These are phyloP conservation scores for Exserohilum turcica DNA, from an alignment of 2,329 filamentous ascomycete species.

Conservation along the genomic window DNA sequence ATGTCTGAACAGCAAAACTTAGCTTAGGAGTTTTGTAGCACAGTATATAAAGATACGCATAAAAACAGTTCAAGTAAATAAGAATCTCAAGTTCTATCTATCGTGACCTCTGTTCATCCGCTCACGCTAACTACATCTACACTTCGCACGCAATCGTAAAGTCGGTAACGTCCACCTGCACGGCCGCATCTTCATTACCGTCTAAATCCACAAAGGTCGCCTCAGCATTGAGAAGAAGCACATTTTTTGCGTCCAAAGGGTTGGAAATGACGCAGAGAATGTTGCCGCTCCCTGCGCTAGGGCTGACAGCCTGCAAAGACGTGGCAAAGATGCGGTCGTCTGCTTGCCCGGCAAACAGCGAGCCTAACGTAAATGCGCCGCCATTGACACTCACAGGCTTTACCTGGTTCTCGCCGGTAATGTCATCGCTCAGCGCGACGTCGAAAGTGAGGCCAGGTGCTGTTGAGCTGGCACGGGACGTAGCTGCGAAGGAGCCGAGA, in stretches of 20 bases:
- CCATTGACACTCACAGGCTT: neutral
- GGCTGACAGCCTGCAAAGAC: neutral
- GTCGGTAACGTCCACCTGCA: neutral
- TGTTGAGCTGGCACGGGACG: too few relatives aligned
- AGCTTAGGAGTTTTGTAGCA: too few relatives aligned
- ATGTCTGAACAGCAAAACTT: too few relatives aligned
- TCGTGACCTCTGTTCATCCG: too few relatives aligned
- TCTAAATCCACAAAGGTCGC: neutral
- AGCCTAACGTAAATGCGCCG: neutral
- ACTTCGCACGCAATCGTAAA: neutral
- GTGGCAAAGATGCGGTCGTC: neutral
- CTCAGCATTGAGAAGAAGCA: neutral
- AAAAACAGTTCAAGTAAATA: too few relatives aligned
- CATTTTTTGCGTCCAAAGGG: neutral
- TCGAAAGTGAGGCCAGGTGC: too few relatives aligned
- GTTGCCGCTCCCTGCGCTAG: neutral
- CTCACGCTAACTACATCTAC: neutral
- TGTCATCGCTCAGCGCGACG: neutral
- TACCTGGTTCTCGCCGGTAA: neutral
- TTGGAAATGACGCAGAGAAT: neutral
- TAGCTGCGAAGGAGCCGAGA: too few relatives aligned
- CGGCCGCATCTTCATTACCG: neutral
- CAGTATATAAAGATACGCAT: too few relatives aligned
- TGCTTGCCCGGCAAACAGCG: neutral
- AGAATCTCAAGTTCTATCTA: too few relatives aligned